Percentiles rank a stretch among this genome's conserved stretches.
These are phyloP conservation scores for Lycium barbarum DNA, from an alignment of 257 asterid genomes.

Conservation along the genomic window DNA sequence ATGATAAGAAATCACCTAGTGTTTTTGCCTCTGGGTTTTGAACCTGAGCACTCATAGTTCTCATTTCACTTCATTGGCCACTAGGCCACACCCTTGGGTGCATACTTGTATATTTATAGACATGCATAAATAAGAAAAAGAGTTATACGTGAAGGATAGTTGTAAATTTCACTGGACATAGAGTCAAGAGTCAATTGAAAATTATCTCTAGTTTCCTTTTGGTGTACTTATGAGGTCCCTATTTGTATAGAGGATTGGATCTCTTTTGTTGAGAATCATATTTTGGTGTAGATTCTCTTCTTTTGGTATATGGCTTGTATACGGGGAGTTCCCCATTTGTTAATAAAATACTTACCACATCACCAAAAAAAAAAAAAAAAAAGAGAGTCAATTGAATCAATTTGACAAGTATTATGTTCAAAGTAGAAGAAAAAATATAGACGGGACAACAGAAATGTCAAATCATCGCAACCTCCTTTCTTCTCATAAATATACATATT, in stretches of 20 bases:
- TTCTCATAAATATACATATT: not conserved
- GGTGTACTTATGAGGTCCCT: too few relatives aligned
- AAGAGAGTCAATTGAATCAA: not conserved
- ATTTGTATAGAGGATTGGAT: too few relatives aligned
- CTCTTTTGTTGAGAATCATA: too few relatives aligned
- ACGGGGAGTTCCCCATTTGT: too few relatives aligned
- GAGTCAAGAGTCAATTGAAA: too few relatives aligned
- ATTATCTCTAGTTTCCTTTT: too few relatives aligned
- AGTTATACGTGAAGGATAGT: not conserved
- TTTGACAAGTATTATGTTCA: not conserved
- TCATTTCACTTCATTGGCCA: not conserved
- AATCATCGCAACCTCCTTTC: slow-evolving; percentile 3
- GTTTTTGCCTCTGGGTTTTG: not conserved
- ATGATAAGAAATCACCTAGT: not conserved
- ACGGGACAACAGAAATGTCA: slow-evolving; percentile 17
- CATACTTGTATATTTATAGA: not conserved
- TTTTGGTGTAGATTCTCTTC: too few relatives aligned
- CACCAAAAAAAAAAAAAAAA: too few relatives aligned
- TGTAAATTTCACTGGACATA: not conserved
- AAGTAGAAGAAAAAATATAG: slow-evolving; percentile 3
- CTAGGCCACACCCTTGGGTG: not conserved
- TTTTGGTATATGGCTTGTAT: too few relatives aligned
- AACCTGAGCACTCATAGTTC: not conserved
- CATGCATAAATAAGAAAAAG: not conserved
- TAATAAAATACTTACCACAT: too few relatives aligned